Evolutionary conservation across 208 protist species (phyloP).

Genomic region (Crithidia bombi): DNA sequence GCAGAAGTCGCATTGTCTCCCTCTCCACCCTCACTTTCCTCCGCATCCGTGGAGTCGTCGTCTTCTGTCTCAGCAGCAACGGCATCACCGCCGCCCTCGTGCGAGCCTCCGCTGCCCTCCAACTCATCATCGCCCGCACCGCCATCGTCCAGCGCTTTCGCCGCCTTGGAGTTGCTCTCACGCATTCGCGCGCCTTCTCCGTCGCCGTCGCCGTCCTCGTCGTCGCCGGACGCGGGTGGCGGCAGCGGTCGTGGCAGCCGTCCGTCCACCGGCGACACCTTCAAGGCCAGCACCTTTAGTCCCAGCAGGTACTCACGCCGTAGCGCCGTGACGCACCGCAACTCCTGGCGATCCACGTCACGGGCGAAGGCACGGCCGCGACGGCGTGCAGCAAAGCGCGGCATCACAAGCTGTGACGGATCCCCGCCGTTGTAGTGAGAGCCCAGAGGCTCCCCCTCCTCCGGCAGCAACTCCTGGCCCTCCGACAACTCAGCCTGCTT

Average conservation of each 20-base stretch:
- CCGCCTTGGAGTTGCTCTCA: background rate
- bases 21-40: no score
- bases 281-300: slow-evolving; percentile 53
- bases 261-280: slow-evolving; percentile 44
- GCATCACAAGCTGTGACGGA: background rate
- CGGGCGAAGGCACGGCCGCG: slow-evolving; percentile 37
- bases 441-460: background rate
- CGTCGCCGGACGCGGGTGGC: slow-evolving; percentile 41
- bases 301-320: slow-evolving; percentile 73
- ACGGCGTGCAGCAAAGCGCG: slow-evolving; percentile 33
- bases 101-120: no score
- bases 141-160: slow-evolving; percentile 3
- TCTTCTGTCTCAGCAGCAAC: no score
- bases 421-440: background rate
- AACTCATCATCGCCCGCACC: background rate
- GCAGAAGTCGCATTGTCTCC: background rate
- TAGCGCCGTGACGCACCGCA: slow-evolving; percentile 54
- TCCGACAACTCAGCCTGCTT: slow-evolving; percentile 23
- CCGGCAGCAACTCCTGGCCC: slow-evolving; percentile 28
- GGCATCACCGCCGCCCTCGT: no score
- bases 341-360: slow-evolving; percentile 51
- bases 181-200: background rate
- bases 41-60: no score
- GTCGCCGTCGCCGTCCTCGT: slow-evolving; percentile 34
- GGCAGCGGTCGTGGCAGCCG: slow-evolving; percentile 45